Evolutionary conservation across 2,329 filamentous ascomycete species (phyloP).

Genomic region (Penicillium sp.): DNA sequence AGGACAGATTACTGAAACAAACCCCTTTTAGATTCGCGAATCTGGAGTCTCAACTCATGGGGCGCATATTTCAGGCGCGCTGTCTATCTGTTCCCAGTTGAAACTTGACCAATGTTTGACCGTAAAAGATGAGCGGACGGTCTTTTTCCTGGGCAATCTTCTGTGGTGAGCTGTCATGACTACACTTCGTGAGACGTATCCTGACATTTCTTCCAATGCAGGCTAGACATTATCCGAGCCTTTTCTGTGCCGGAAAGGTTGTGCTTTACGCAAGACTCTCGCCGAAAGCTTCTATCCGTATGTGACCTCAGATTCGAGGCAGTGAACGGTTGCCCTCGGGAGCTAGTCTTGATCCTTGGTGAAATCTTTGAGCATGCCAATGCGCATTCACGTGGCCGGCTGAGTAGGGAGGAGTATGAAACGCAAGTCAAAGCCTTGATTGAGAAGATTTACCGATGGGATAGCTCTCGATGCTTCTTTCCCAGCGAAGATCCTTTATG

Average conservation of each 20-base stretch:
- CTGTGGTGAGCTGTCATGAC: constrained; percentile 24
- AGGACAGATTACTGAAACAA: neutral
- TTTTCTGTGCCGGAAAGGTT: constrained; percentile 30
- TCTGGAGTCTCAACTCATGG: constrained; percentile 35
- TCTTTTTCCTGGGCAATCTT: constrained; percentile 35
- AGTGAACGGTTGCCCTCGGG: constrained; percentile 35
- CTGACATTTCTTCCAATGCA: constrained; percentile 5
- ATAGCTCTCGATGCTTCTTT: constrained; percentile 21
- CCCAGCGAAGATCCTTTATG: constrained; percentile 29
- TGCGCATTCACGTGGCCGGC: constrained; percentile 22
- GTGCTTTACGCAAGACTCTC: constrained; percentile 32
- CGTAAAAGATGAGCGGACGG: constrained; percentile 27
- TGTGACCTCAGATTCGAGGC: constrained; percentile 31
- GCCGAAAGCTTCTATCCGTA: constrained; percentile 27
- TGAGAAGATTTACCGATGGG: constrained; percentile 29
- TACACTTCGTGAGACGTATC: neutral
- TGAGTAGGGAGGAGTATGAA: constrained; percentile 5
- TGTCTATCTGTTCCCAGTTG: constrained; percentile 36
- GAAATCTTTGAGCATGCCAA: constrained; percentile 32
- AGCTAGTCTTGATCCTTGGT: constrained; percentile 34
- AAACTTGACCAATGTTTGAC: constrained; percentile 26
- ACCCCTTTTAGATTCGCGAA: constrained; percentile 30
- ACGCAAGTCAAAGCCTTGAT: constrained; percentile 6
- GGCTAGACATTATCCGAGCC: constrained; percentile 37
- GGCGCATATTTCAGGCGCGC: constrained; percentile 36